These are phyloP conservation scores for Inosperma sp. DNA, from an alignment of 768 basidiomycete species.

Conservation along the genomic window DNA sequence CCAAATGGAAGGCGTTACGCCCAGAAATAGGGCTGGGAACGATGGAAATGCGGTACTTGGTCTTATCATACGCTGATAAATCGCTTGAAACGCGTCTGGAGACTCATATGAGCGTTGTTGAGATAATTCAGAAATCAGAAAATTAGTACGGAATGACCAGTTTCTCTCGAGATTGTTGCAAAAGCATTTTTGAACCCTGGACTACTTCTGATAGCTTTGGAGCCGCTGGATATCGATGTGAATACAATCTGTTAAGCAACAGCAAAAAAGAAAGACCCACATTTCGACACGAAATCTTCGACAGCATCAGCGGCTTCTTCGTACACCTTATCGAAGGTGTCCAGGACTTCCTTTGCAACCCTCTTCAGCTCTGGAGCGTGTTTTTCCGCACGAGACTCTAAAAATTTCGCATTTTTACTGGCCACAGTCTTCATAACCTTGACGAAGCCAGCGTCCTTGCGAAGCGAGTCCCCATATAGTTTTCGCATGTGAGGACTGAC, in stretches of 20 bases:
- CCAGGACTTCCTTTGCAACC: constrained; percentile 82
- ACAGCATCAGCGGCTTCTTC: constrained; percentile 91
- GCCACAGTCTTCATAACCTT: constrained; percentile 97
- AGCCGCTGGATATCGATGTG: constrained; percentile 49
- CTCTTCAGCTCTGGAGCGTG: constrained; percentile 81
- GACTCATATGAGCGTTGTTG: constrained; percentile 18
- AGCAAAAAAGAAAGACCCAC: constrained; percentile 42
- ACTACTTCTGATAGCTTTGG: constrained; percentile 87
- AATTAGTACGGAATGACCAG: constrained; percentile 77
- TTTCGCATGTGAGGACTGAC: constrained; percentile 96
- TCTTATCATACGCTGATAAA: constrained; percentile 70
- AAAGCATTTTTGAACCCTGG: constrained; percentile 85
- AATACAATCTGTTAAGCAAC: constrained; percentile 10
- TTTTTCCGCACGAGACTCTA: constrained; percentile 72
- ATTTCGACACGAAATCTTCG: constrained; percentile 89
- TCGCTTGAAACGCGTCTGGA: constrained; percentile 75
- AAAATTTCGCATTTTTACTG: constrained; percentile 67
- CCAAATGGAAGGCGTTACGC: constrained; percentile 71
- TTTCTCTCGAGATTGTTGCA: constrained; percentile 87
- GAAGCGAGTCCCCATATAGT: constrained; percentile 87
- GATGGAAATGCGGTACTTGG: constrained; percentile 71
- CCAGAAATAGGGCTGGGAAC: constrained; percentile 48
- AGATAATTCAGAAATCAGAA: neutral
- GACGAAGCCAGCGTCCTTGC: constrained; percentile 95
- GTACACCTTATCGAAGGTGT: constrained; percentile 93